Percentiles rank a stretch among this genome's conserved stretches.
phyloP scores from a whole-genome alignment of 2,329 filamentous ascomycete species.

The Gremmenia infestans region DNA sequence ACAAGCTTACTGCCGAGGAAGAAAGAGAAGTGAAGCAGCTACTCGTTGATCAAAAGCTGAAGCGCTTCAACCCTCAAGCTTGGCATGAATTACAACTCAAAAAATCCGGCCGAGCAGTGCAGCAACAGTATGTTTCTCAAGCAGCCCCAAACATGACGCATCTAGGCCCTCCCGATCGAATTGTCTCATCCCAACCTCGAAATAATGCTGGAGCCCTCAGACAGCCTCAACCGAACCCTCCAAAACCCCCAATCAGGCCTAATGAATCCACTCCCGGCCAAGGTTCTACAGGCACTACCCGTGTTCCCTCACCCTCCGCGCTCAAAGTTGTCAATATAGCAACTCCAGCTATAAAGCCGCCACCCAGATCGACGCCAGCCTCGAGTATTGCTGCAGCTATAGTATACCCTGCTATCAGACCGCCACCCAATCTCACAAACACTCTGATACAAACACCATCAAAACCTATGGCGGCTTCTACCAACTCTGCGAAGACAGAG shows the following conservation, averaged over 20 bases:
- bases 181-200: too few species aligned
- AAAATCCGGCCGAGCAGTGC: not conserved
- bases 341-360: not conserved
- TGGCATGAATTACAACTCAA: slow-evolving; percentile 2
- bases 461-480: not conserved
- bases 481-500: not conserved
- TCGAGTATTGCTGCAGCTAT: not conserved
- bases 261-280: too few species aligned
- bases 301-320: too few species aligned
- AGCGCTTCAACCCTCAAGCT: slow-evolving; percentile 23
- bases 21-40: slow-evolving; percentile 46
- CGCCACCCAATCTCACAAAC: not conserved
- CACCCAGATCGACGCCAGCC: not conserved
- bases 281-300: too few species aligned
- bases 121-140: too few species aligned
- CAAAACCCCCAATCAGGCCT: too few species aligned
- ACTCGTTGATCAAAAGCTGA: slow-evolving; percentile 32
- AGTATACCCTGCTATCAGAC: not conserved
- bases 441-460: not conserved
- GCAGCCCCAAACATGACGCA: too few species aligned
- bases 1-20: slow-evolving; percentile 59
- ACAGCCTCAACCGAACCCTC: too few species aligned
- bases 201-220: too few species aligned
- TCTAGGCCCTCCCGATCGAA: too few species aligned
- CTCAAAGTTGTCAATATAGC: not conserved